phyloP scores from a whole-genome alignment of 2,329 filamentous ascomycete species.

The Apiospora koreana region DNA sequence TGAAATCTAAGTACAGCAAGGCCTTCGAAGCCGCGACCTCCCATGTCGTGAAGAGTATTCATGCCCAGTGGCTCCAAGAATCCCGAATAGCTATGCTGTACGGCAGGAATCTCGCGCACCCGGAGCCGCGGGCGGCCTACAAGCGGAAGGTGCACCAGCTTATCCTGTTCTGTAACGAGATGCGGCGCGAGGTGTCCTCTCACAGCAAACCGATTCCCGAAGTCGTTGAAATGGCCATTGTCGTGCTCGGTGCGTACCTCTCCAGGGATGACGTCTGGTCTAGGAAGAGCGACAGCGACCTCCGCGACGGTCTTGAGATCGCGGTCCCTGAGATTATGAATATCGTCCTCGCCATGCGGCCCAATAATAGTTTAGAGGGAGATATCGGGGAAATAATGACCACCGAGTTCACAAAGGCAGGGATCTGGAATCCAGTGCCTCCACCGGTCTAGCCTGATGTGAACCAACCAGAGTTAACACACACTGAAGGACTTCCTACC shows the following conservation, averaged over 20 bases:
- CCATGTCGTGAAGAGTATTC: too few species aligned
- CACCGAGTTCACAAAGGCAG: not conserved
- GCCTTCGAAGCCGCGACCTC: not conserved
- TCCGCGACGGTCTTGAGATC: not conserved
- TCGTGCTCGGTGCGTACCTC: not conserved
- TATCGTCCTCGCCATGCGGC: not conserved
- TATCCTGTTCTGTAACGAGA: not conserved
- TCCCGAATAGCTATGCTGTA: too few species aligned
- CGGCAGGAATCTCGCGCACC: too few species aligned
- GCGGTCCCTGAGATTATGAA: not conserved
- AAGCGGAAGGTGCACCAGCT: not conserved
- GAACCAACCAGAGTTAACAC: not conserved
- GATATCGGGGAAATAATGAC: not conserved
- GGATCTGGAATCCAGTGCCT: too few species aligned
- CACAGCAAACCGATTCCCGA: not conserved
- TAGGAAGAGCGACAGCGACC: not conserved
- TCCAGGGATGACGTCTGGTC: not conserved
- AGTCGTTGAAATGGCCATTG: not conserved
- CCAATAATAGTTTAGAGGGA: not conserved
- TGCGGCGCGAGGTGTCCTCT: not conserved
- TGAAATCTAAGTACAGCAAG: not conserved
- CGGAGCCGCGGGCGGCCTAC: not conserved
- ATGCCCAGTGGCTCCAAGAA: too few species aligned
- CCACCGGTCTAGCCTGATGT: not conserved
- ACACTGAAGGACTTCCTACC: too few species aligned